Base-by-base conservation (phyloP, 768 basidiomycete species). In the Amyloporia xantha region DNA sequence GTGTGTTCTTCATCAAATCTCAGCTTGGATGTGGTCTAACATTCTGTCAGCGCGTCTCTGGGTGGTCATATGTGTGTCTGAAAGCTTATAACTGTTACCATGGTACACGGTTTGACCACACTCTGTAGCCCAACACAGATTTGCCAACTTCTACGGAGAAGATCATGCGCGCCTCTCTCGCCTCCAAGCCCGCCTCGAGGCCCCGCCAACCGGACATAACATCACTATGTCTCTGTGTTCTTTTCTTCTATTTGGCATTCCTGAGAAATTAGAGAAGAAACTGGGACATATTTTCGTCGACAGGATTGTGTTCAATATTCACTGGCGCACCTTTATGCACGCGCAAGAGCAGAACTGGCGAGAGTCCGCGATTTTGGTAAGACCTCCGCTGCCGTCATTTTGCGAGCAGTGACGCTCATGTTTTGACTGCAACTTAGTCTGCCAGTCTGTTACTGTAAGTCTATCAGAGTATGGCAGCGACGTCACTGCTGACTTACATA, bases 71-170 rank as follows among this genome's bases (percentile, higher is more conserved):
- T 35, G 59, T 59, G 33, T 25, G n/a, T 21, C 17, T 13, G 1
- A 1, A 17, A 11, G 15, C 2, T 1, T n/a, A 10, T 40, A 25
- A 41, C 21, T 19, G 30, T 7, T 7, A 7, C 15, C 30, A 33
- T 15, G 30, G 30, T 7, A 15, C 9, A 7, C 30, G 30, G 4
- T 24, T 19, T 3, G 25, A 6, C 17, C 20, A 36, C 15, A 37
- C 43, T 41, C 2, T 17, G 3, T 2, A 60, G 60, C 54, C 11
- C 52, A 40, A 20, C 48, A 56, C 50, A 48, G 58, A 17, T 63
- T 56, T 40, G 50, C 60, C 36, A 57, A 59, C 19, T 56, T 55
- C 50, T 56, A 58, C 38, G 63, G 63, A 20, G 59, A 63, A 26
- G 46, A 56, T 3, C 41, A 57, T 20, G 60, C 60, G 1, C 59